Base-by-base conservation (phyloP, 1,284 basidiomycete genomes). In the Irpex rosettiformis region DNA sequence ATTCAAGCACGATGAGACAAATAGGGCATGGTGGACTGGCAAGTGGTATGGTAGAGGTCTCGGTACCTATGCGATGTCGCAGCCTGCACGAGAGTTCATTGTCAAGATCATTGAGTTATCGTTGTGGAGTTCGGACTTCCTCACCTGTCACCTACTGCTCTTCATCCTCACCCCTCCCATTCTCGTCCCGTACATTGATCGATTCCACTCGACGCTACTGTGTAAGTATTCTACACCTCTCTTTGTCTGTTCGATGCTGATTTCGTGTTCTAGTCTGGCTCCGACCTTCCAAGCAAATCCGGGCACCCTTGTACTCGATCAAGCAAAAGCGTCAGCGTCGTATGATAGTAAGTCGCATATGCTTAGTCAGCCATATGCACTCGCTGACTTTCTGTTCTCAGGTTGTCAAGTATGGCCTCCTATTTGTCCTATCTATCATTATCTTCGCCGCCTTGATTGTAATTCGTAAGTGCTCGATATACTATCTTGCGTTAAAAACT, bases 1-100 rank as follows among this genome's bases (percentile, higher is more conserved):
- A 75, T 96, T 96, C 83, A 97, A 97, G 77, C 93, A 96, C 69
- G 95, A 98, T 71, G 94, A 97, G 78, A 95, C 93, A 21, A 98
- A 97, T 76, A 83, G 94, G 30, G 94, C 94, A 7, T 98, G 94
- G 94, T 98, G 95, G 95, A 96, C 94, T 43, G 94, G 95, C 69
- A 86, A 92, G 65, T 97, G 94, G 94, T 96, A 95, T 72, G 94
- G 94, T 57, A 89, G 94, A 54, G 94, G 93, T 3, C 81, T 97
- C 30, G 95, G 95, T 43, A 70, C 84, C 3, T 89, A 94, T 72
- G 92, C 88, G 47, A 89, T 95, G 82, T 94, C 92, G 18, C 95
- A 93, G 71, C 90, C 91, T 13, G 87, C 85, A 10, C 91, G 95
- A 73, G 92, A 96, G 81, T 96, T 86, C 67, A 74, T 93, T 62